Evolutionary conservation across 345 rosid species (phyloP), one percentile per base, ranked within the genome.

Genomic region (Eucalyptus melliodora): DNA sequence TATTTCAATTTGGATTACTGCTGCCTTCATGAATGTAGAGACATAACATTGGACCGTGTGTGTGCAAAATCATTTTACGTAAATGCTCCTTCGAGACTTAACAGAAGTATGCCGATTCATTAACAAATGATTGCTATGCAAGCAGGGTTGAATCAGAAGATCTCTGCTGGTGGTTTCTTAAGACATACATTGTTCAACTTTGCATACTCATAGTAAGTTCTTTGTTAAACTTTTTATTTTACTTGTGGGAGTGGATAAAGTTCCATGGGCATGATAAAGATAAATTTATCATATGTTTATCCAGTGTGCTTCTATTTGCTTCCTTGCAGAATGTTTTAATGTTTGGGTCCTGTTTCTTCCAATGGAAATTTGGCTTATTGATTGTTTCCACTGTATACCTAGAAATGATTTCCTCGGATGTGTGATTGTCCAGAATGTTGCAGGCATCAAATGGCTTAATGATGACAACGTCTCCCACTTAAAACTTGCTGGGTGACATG

Each of bases 141-240:
- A 89, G 91, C 93, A 98, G 99, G 99, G 92, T 93, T 98, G 91
- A 94, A 91, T 62, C 98, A 96, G 93, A 98, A 96, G 95, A 92
- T 98, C 88, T 91, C 96, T 89, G 92, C 93, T 11, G 99, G 99
- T 69, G 94, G 99, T 88, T 89, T 93, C 60, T 34, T 96, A 87
- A 96, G 92, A 88, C 92, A 92, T 93, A 94, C 91, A 40, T 40
- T 98, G 83, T 98, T 98, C 90, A 92, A 95, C 92, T 10, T 95
- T 89, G 99, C 99, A 72, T 97, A 94, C 92, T 89, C 95, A 83
- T 91, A 86, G 99, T 98, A 93, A 95, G 98, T 94, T 82, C 83
- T 27, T 55, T 17, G 88, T 86, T 87, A n/a, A 86, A 27, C 86
- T 44, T 89, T 56, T n/a, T 26, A 81, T 90, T 15, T 90, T 24